Base-by-base conservation (phyloP, 202 grass and related monocot genomes). In the Setaria viridis region DNA sequence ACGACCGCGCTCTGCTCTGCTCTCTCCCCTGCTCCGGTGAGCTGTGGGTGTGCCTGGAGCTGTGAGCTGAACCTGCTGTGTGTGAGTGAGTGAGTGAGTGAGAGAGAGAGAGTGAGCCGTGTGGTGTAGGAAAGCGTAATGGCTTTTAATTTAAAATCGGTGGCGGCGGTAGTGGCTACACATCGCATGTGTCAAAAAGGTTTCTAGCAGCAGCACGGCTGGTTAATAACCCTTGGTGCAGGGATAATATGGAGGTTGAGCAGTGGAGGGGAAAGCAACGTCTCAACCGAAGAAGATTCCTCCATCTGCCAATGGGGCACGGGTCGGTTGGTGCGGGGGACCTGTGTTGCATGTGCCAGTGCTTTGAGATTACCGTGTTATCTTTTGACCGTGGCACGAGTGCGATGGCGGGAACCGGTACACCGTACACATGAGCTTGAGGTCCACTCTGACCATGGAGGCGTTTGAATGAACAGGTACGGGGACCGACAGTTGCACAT, bases 241-340 rank as follows among this genome's bases (percentile, higher is more conserved):
- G 42, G 53, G 25, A 7, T 32, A 57, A 6, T 6, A 58, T 8
- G 2, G 53, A 60, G 55, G 12, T 39, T 33, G 70, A 72, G 29
- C 29, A 15, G 77, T 1, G 77, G 20, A 35, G 13, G 11, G 1
- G 88, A 87, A 68, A 84, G 89, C 84, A 35, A 90, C 84, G 21
- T 66, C 84, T 20, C 79, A 90, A 84, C 89, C 68, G 80, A 80
- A 62, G 85, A 90, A 90, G 84, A 90, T 90, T 90, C 80, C 39
- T 10, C 43, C 43, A 62, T 62, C 67, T 68, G 64, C 72, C 30
- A 58, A 7, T 20, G 25, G 37, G 53, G 39, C 67, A 59, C n/a
- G 55, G 39, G 6, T 41, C 39, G 39, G 32, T 41, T 7, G 72
- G 32, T 34, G 54, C 4, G 48, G 72, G 9, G 49, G 78, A 43